Evolutionary conservation across 2,329 filamentous ascomycete genomes (phyloP), one percentile per base, ranked within the genome.

Genomic region (Geoglossum cookeanum): DNA sequence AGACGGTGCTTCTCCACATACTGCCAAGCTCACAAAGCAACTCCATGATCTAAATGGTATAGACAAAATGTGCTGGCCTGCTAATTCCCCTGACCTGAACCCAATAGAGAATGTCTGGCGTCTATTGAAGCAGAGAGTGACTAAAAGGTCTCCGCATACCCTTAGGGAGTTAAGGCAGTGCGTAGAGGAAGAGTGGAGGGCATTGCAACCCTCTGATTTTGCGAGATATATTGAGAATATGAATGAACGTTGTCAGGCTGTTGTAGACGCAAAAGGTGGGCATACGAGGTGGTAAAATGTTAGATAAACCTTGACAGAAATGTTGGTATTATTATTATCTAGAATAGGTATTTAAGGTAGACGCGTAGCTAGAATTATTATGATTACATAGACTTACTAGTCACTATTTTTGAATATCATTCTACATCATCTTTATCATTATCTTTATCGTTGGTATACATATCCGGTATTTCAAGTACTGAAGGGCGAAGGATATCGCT

Each of bases 51-150:
- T 39, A n/a, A 30, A 37, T 49, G 33, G 55, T 35, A 59, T 60
- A 22, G 22, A 51, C 3, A 57, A 53, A 45, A 61, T 60, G 57
- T 29, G 30, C 9, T 61, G 58, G 57, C 59, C 60, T 48, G 59
- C 59, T 15, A 60, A 60, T 42, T 60, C 59, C 44, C 60, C 57
- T 30, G 58, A 60, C 49, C 48, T 60, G 15, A 61, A n/a, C n/a
- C n/a, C n/a, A n/a, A n/a, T n/a, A n/a, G n/a, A n/a, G n/a, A n/a
- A n/a, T n/a, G n/a, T n/a, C 3, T 62, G 55, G 60, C 57, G 57
- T 52, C 27, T 61, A 39, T 51, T 62, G 15, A 61, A 60, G 54
- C 48, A 60, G 32, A 54, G 61, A 22, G 57, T 60, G 8, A 45
- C 51, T 44, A 61, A 56, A 52, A 57, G 56, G 32, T 52, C 33